Evolutionary conservation across 768 basidiomycete species (phyloP), one percentile per base, ranked within the genome.

Genomic region (Kwoniella newhampshirensis): DNA sequence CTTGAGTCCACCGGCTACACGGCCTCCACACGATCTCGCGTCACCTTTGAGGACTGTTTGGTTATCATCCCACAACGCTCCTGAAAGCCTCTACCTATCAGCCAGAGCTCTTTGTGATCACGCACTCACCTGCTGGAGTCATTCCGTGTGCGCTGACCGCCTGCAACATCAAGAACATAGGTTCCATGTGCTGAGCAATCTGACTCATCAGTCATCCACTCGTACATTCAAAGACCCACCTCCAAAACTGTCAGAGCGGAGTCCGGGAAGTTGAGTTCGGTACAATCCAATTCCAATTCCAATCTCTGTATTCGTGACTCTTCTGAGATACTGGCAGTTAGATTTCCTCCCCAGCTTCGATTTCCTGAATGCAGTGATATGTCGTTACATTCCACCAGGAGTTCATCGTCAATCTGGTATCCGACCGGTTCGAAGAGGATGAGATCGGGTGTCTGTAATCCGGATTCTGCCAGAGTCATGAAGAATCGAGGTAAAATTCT

Each of bases 141-240:
- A 60, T 13, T n/a, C 37, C 15, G n/a, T 44, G 26, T 11, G n/a
- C 20, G 18, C 27, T 25, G 17, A 32, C 30, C 9, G 49, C 18
- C 7, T 26, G 30, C 37, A 60, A 39, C 4, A 60, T 36, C 21
- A 39, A 25, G 17, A 30, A 15, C 35, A 60, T 32, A 20, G 28
- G 25, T 20, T 60, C 52, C 52, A 60, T 60, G 6, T 47, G 20
- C 25, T 50, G 35, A 5, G 59, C 32, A 23, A 60, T 51, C 59
- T 60, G 21, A 20, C 20, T 2, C 13, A 21, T 32, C 42, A 18
- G n/a, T 23, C 9, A 41, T 11, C 40, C 6, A 42, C 18, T 18
- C 13, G 18, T 21, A 26, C 25, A 35, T 15, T 35, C 26, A 1
- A 47, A 23, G 13, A 60, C 59, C 37, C 53, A 60, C 59, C 32